Evolutionary conservation across 2,329 filamentous ascomycete genomes (phyloP).

Genomic region (Zarea fungicola): DNA sequence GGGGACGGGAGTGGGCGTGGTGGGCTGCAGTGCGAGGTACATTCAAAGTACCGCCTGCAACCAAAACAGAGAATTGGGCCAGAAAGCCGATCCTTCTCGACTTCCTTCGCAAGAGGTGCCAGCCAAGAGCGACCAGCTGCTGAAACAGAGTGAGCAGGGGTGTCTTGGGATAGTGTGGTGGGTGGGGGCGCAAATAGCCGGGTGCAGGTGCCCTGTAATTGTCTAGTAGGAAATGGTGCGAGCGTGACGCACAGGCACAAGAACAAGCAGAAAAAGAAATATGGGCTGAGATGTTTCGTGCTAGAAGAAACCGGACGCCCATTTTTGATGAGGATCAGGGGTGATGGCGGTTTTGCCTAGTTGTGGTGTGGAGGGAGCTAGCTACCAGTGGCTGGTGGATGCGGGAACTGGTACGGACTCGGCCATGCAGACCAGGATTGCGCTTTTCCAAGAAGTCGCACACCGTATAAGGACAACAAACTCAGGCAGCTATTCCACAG

Average conservation of each 20-base stretch:
- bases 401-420: conserved; percentile 6
- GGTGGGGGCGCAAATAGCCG: not conserved
- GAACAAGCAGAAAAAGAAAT: conserved; percentile 10
- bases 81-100: conserved; percentile 4
- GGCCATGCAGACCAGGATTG: not conserved
- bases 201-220: conserved; percentile 8
- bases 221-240: too few relatives aligned
- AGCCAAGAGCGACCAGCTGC: too few relatives aligned
- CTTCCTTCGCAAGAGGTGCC: too few relatives aligned
- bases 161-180: not conserved
- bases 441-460: conserved; percentile 4
- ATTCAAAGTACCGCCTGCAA: not conserved
- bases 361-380: conserved; percentile 10
- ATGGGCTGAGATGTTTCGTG: conserved; percentile 7
- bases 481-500: too few relatives aligned
- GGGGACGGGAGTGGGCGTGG: conserved; percentile 7
- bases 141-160: not conserved
- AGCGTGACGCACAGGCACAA: conserved; percentile 12
- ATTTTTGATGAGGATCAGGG: conserved; percentile 11
- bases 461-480: too few relatives aligned
- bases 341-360: conserved; percentile 8
- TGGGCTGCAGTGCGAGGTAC: conserved; percentile 3
- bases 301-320: not conserved
- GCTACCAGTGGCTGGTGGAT: too few relatives aligned
- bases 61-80: not conserved